These are phyloP conservation scores for Wakefieldia striispora DNA, from an alignment of 768 basidiomycete species.

Conservation along the genomic window DNA sequence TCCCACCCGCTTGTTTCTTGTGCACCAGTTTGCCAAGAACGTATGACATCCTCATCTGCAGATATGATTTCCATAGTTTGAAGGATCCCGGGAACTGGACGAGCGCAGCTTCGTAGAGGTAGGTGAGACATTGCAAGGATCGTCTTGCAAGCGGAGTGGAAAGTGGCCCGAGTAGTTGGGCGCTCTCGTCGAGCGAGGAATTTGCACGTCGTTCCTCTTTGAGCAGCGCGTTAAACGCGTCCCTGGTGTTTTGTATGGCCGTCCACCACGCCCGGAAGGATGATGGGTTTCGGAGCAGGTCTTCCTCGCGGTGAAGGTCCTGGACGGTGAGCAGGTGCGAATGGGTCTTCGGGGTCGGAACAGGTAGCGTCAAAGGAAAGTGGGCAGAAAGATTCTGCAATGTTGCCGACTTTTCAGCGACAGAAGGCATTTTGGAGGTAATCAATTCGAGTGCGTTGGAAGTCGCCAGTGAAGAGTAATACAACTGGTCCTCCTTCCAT, in stretches of 20 bases:
- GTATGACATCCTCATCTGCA: slow-evolving; percentile 78
- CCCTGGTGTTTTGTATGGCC: slow-evolving; percentile 74
- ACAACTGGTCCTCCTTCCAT: too few relatives aligned
- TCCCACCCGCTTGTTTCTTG: slow-evolving; percentile 80
- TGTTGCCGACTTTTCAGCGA: slow-evolving; percentile 45
- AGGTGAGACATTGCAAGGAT: slow-evolving; percentile 80
- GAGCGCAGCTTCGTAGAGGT: slow-evolving; percentile 93
- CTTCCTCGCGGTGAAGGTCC: slow-evolving; percentile 90
- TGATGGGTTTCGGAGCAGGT: slow-evolving; percentile 84
- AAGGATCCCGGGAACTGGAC: slow-evolving; percentile 84
- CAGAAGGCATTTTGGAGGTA: slow-evolving; percentile 50
- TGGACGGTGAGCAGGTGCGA: slow-evolving; percentile 68
- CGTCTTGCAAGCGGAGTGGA: slow-evolving; percentile 69
- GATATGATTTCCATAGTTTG: slow-evolving; percentile 95
- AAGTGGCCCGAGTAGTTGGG: slow-evolving; percentile 73
- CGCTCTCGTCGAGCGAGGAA: slow-evolving; percentile 48
- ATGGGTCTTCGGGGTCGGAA: slow-evolving; percentile 79
- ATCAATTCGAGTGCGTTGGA: too few relatives aligned
- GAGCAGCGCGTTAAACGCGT: slow-evolving; percentile 54
- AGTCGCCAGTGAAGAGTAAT: too few relatives aligned
- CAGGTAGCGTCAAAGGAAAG: slow-evolving; percentile 85
- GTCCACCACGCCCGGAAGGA: slow-evolving; percentile 95
- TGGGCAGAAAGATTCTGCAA: slow-evolving; percentile 51
- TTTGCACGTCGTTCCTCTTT: slow-evolving; percentile 51
- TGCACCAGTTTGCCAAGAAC: slow-evolving; percentile 74